Evolutionary conservation across 129 eudicot genomes (phyloP), one percentile per base, ranked within the genome.

Genomic region (Chrysanthemum makinoi): DNA sequence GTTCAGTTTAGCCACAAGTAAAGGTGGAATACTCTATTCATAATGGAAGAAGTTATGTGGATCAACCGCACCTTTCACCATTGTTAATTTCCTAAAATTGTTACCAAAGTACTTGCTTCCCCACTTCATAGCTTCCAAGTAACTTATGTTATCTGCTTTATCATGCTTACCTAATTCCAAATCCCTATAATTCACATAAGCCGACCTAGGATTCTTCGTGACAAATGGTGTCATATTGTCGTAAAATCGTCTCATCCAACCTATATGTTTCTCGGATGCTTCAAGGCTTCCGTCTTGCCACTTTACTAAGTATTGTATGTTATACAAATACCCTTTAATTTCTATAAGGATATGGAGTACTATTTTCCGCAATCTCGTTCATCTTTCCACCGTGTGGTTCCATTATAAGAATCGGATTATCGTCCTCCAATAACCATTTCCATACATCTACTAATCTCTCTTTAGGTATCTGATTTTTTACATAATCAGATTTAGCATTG

Each of bases 301-400:
- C 5, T 6, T 6, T 8, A 12, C 47, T 13, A 13, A 6, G 14
- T 62, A 62, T 62, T 62, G 66, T 28, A 62, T 35, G 46, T 9
- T 63, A 63, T 63, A 63, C 51, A 39, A 63, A 39, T 63, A 33
- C 4, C 51, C 68, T n/a, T 63, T n/a, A n/a, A n/a, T n/a, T 63
- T 39, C 68, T 39, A 39, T 63, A 10, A 14, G 68, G 51, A 22
- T 63, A 63, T 9, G 68, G 52, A 16, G 10, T 63, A 15, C 7
- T 9, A 10, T 48, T 35, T 33, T 15, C 19, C 2, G 39, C 68
- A 39, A 63, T 39, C 51, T 63, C 68, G 26, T 9, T 35, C 68
- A 63, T 63, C 51, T 63, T 63, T 39, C 68, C 68, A 39, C 68
- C 68, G 5, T 14, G 68, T 8, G 68, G 68, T 8, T 63, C 68